Conservation (phyloP, 106 monocot species). For the Posidonia australis region DNA sequence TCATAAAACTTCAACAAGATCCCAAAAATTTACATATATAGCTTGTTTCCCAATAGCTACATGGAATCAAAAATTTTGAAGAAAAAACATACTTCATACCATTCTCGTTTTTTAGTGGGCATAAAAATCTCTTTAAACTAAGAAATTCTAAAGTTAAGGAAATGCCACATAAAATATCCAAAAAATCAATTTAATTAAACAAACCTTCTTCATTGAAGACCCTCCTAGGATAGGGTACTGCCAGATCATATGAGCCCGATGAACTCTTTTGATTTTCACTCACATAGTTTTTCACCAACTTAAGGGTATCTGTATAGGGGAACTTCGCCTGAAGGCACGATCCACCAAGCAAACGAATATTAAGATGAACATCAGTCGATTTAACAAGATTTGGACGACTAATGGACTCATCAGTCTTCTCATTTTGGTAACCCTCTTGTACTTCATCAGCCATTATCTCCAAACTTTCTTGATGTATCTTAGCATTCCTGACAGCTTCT, state of each 20-base stretch:
- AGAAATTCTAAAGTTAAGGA: background rate
- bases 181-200: background rate
- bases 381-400: conserved; percentile 23
- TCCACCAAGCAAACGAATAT: conserved; percentile 69
- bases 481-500: background rate
- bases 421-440: conserved; percentile 11
- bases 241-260: conserved; percentile 49
- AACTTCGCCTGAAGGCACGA: conserved; percentile 50
- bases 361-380: conserved; percentile 55
- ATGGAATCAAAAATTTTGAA: no score
- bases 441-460: background rate
- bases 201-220: conserved; percentile 69
- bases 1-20: no score
- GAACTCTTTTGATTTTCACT: conserved; percentile 31
- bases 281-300: conserved; percentile 55
- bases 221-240: conserved; percentile 76
- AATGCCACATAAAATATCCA: background rate
- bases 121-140: background rate
- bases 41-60: no score
- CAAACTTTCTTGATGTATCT: conserved; percentile 7
- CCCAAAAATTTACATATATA: no score
- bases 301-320: conserved; percentile 43
- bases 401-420: conserved; percentile 10
- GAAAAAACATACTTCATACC: no score
- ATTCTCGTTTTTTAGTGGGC: no score